phyloP scores from a whole-genome alignment of 1,284 basidiomycete species.

The Rhodotorula sp. region DNA sequence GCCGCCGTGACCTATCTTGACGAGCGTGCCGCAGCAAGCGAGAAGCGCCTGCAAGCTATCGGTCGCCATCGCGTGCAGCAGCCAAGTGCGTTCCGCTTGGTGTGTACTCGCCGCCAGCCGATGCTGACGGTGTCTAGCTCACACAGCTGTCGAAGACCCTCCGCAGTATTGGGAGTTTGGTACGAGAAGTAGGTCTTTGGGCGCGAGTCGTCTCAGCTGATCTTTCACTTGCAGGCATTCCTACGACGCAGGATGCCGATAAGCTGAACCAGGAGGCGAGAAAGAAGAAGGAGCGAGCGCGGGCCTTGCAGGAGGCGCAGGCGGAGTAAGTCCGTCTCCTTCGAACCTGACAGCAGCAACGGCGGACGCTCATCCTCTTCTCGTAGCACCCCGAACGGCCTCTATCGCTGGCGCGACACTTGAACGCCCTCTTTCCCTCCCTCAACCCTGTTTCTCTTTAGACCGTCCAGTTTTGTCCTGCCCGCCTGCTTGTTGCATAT shows the following conservation, averaged over 20 bases:
- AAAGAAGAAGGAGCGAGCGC: conserved; percentile 62
- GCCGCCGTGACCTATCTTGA: conserved; percentile 13
- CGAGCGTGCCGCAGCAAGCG: conserved; percentile 1
- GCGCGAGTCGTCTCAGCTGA: background rate
- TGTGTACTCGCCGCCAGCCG: conserved; percentile 15
- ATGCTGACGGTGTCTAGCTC: conserved; percentile 51
- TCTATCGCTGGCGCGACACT: conserved; percentile 15
- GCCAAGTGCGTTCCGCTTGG: conserved; percentile 12
- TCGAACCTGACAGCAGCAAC: too few species aligned
- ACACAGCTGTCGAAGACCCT: conserved; percentile 69
- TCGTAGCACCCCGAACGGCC: conserved; percentile 6
- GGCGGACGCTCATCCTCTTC: too few species aligned
- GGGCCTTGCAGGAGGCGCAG: conserved; percentile 59
- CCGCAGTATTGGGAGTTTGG: conserved; percentile 69
- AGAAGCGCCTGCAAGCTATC: conserved; percentile 16
- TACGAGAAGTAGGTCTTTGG: background rate
- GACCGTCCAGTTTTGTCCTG: background rate
- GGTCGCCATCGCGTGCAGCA: conserved; percentile 26
- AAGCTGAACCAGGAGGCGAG: conserved; percentile 67
- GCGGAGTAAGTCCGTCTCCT: conserved; percentile 53
- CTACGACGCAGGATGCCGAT: conserved; percentile 72
- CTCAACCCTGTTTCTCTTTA: background rate
- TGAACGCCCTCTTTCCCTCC: background rate
- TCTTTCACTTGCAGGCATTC: conserved; percentile 59
- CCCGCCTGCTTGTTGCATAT: too few species aligned